A percentile compares a stretch with the other conserved stretches of the same genome.
phyloP scores from a whole-genome alignment of 2,329 filamentous ascomycete genomes.

The Leptosphaerulina australis region DNA sequence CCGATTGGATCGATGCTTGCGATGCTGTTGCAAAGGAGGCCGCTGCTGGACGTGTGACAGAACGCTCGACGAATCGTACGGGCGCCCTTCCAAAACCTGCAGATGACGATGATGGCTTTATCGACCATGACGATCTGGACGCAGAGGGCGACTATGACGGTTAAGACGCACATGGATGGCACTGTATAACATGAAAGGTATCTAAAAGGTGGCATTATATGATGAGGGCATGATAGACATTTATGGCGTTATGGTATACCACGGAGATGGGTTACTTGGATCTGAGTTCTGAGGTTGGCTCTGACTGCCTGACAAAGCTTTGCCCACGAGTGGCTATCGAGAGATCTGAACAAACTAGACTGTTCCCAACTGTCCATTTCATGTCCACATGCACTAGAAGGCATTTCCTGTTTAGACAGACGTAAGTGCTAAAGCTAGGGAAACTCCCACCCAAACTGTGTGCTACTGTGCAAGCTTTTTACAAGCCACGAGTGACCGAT shows the following conservation, averaged over 20 bases:
- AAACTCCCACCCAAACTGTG: neutral
- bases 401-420: neutral
- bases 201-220: constrained; percentile 21
- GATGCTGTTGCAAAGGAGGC: constrained; percentile 72
- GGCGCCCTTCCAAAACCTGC: constrained; percentile 32
- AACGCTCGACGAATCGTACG: constrained; percentile 35
- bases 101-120: constrained; percentile 46
- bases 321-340: constrained; percentile 2
- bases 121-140: constrained; percentile 48
- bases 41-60: constrained; percentile 47
- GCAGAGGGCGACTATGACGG: constrained; percentile 47
- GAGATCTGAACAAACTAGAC: neutral
- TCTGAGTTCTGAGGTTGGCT: constrained; percentile 7
- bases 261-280: constrained; percentile 20
- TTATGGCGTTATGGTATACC: constrained; percentile 37
- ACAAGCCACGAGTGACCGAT: neutral
- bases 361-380: neutral
- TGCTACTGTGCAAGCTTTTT: neutral
- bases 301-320: constrained; percentile 10
- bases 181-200: constrained; percentile 17
- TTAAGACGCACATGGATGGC: constrained; percentile 26
- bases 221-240: constrained; percentile 23
- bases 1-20: constrained; percentile 97
- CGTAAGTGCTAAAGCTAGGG: neutral
- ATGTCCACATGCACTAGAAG: neutral